Percentiles rank a stretch among this genome's conserved stretches.
Evolutionary conservation across 495 filamentous ascomycete species (phyloP).

Genomic region (Astrothelium macrocarpum): DNA sequence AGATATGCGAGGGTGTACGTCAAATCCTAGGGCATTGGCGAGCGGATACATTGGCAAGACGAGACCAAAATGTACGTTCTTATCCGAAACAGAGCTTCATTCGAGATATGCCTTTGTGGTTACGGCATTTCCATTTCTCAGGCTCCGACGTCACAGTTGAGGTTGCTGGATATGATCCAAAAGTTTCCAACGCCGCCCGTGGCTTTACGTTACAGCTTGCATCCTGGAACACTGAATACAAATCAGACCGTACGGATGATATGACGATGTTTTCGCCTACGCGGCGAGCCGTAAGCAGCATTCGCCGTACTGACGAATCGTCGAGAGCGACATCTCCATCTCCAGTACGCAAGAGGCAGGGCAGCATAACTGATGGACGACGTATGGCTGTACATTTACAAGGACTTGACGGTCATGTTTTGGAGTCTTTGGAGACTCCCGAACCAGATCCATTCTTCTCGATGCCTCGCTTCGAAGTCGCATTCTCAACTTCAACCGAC

Average conservation of each 20-base stretch:
- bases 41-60: slow-evolving; percentile 54
- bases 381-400: slow-evolving; percentile 69
- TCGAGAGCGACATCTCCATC: slow-evolving; percentile 35
- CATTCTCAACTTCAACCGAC: slow-evolving; percentile 75
- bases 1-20: slow-evolving; percentile 84
- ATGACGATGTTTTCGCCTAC: slow-evolving; percentile 41
- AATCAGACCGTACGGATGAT: slow-evolving; percentile 61
- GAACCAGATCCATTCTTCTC: slow-evolving; percentile 79
- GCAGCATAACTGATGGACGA: slow-evolving; percentile 61
- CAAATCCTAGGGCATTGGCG: slow-evolving; percentile 79
- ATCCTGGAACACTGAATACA: slow-evolving; percentile 86
- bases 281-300: slow-evolving; percentile 42
- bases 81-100: slow-evolving; percentile 55
- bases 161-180: slow-evolving; percentile 75
- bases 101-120: slow-evolving; percentile 70
- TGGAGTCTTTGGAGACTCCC: slow-evolving; percentile 75
- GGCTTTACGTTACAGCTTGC: slow-evolving; percentile 81
- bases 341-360: slow-evolving; percentile 47
- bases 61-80: slow-evolving; percentile 32
- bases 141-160: slow-evolving; percentile 83
- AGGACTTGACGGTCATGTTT: slow-evolving; percentile 77
- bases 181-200: slow-evolving; percentile 65
- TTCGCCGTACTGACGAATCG: slow-evolving; percentile 25
- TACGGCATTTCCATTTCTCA: slow-evolving; percentile 73
- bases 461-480: slow-evolving; percentile 78